phyloP scores from a whole-genome alignment of 1,284 basidiomycete species.

The Boletus mariae region DNA sequence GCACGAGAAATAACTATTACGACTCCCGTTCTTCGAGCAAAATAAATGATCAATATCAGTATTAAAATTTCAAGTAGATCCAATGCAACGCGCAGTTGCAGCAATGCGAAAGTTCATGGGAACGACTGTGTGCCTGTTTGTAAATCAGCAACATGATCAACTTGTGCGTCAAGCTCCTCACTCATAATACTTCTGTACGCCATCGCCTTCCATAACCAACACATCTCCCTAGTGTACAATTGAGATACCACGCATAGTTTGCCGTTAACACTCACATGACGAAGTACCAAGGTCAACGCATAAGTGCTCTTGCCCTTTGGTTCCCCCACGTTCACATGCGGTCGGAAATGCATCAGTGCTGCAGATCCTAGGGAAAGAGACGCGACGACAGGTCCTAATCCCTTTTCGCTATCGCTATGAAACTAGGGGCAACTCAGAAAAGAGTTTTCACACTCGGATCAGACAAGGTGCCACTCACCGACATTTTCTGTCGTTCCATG shows the following conservation, averaged over 20 bases:
- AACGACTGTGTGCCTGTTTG: slow-evolving; percentile 45
- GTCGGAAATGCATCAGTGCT: slow-evolving; percentile 73
- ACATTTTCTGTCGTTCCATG: slow-evolving; percentile 79
- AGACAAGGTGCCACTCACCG: slow-evolving; percentile 45
- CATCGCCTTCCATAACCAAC: slow-evolving; percentile 67
- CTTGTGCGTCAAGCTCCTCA: slow-evolving; percentile 33
- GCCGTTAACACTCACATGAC: slow-evolving; percentile 52
- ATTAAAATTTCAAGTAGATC: slow-evolving; percentile 16
- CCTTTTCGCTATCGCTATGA: slow-evolving; percentile 71
- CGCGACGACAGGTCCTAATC: slow-evolving; percentile 67
- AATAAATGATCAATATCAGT: not conserved
- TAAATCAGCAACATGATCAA: slow-evolving; percentile 4
- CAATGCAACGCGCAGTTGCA: slow-evolving; percentile 51
- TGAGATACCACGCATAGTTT: not conserved
- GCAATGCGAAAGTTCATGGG: slow-evolving; percentile 52
- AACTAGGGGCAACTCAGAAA: slow-evolving; percentile 45
- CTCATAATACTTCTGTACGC: slow-evolving; percentile 68
- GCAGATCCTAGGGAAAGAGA: slow-evolving; percentile 69
- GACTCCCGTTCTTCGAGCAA: not conserved
- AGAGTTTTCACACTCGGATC: not conserved
- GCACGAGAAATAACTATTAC: not conserved
- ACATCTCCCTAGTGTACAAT: slow-evolving; percentile 57
- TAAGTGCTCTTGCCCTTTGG: slow-evolving; percentile 34
- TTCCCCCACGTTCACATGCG: slow-evolving; percentile 36
- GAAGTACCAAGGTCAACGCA: slow-evolving; percentile 54